Evolutionary conservation across 345 rosid genomes (phyloP).

Genomic region (Eucalyptus leucophloia): DNA sequence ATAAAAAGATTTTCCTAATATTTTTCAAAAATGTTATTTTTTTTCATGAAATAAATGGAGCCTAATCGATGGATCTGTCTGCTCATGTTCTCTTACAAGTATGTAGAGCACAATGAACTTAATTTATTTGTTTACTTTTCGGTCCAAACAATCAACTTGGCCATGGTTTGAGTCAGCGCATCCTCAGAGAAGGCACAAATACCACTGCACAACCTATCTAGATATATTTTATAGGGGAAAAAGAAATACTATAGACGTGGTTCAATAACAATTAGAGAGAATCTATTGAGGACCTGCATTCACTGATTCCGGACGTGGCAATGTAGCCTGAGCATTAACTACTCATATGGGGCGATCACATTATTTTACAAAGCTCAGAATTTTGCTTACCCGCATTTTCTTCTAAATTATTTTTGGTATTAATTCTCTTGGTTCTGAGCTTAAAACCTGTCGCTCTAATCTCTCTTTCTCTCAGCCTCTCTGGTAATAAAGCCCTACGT

Average conservation of each 20-base stretch:
- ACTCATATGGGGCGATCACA: not conserved
- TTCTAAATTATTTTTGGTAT: not conserved
- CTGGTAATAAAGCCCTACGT: slow-evolving; percentile 88
- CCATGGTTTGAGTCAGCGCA: not conserved
- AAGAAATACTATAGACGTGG: not conserved
- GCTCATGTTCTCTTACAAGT: not conserved
- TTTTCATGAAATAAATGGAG: fast-evolving
- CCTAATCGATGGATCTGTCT: not conserved
- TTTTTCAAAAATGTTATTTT: too few relatives aligned
- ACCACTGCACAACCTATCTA: not conserved
- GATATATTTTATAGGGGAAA: not conserved
- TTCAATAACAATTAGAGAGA: not conserved
- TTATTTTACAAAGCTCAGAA: not conserved
- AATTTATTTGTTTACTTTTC: too few relatives aligned
- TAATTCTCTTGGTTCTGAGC: not conserved
- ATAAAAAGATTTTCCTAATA: too few relatives aligned
- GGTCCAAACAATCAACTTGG: not conserved
- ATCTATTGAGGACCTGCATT: not conserved
- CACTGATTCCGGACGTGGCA: not conserved
- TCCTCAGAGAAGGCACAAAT: not conserved
- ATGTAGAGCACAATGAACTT: not conserved
- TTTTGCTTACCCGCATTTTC: not conserved
- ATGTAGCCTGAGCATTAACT: not conserved
- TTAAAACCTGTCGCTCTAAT: not conserved
- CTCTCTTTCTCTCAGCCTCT: slow-evolving; percentile 39